phyloP scores from a whole-genome alignment of 2,329 filamentous ascomycete genomes.

The Penicillium sp. region DNA sequence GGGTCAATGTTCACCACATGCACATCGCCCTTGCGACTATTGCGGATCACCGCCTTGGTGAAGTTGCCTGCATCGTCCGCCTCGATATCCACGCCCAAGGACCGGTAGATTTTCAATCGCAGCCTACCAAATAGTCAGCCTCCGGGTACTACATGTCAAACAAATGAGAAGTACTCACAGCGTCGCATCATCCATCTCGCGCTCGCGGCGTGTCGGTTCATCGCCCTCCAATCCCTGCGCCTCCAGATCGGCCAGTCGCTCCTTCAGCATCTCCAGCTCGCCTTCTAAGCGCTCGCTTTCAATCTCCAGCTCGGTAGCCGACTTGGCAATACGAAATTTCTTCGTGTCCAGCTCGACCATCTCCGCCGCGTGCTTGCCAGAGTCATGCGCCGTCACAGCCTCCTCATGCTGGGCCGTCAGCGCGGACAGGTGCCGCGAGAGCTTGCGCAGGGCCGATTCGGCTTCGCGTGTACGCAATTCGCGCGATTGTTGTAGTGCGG shows the following conservation, averaged over 20 bases:
- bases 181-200: conserved; percentile 44
- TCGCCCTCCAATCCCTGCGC: conserved; percentile 74
- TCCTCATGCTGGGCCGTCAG: conserved; percentile 69
- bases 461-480: conserved; percentile 65
- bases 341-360: conserved; percentile 83
- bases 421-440: conserved; percentile 66
- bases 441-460: conserved; percentile 58
- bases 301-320: conserved; percentile 77
- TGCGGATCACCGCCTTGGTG: conserved; percentile 74
- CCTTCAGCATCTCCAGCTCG: conserved; percentile 65
- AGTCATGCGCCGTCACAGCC: conserved; percentile 64
- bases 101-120: neutral
- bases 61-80: conserved; percentile 73
- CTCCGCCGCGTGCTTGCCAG: conserved; percentile 68
- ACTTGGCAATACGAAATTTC: conserved; percentile 91
- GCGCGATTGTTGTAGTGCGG: conserved; percentile 74
- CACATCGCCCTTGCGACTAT: conserved; percentile 78
- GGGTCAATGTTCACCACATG: conserved; percentile 90
- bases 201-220: conserved; percentile 43
- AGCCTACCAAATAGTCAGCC: no score
- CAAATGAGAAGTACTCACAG: conserved; percentile 35
- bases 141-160: no score
- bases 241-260: conserved; percentile 71
- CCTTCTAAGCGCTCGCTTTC: conserved; percentile 81
- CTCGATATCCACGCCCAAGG: conserved; percentile 70